Evolutionary conservation across 352 stramenopile species (phyloP).

Genomic region (Phytophthora sansomeana): DNA sequence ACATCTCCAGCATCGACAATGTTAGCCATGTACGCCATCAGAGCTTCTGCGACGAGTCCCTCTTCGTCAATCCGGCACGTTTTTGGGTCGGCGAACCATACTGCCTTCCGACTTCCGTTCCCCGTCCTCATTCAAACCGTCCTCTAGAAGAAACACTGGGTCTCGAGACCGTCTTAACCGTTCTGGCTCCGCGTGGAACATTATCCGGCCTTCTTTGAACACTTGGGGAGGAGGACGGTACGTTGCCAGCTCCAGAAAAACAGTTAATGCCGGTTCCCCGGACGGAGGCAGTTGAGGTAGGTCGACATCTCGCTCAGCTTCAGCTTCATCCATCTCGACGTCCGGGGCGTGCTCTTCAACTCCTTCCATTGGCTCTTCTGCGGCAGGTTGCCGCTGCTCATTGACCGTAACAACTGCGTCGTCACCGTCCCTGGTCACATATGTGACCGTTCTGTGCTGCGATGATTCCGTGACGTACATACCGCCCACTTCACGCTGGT

Average conservation of each 20-base stretch:
- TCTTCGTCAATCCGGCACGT: conserved; percentile 15
- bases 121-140: neutral
- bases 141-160: neutral
- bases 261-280: neutral
- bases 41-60: conserved; percentile 7
- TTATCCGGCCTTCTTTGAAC: neutral
- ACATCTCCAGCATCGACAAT: conserved; percentile 7
- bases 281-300: neutral
- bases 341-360: too few relatives aligned
- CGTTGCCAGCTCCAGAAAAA: too few relatives aligned
- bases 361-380: too few relatives aligned
- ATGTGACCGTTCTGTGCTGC: too few relatives aligned
- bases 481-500: neutral
- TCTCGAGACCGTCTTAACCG: neutral
- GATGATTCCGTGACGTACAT: too few relatives aligned
- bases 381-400: too few relatives aligned
- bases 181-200: neutral
- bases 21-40: conserved; percentile 13
- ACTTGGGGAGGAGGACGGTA: neutral
- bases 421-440: too few relatives aligned
- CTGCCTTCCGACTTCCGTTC: too few relatives aligned
- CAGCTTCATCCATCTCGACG: too few relatives aligned
- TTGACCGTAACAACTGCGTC: too few relatives aligned
- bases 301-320: neutral
- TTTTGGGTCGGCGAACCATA: too few relatives aligned